phyloP scores from a whole-genome alignment of 306 rosid species.

The Amphicarpaea edgeworthii region DNA sequence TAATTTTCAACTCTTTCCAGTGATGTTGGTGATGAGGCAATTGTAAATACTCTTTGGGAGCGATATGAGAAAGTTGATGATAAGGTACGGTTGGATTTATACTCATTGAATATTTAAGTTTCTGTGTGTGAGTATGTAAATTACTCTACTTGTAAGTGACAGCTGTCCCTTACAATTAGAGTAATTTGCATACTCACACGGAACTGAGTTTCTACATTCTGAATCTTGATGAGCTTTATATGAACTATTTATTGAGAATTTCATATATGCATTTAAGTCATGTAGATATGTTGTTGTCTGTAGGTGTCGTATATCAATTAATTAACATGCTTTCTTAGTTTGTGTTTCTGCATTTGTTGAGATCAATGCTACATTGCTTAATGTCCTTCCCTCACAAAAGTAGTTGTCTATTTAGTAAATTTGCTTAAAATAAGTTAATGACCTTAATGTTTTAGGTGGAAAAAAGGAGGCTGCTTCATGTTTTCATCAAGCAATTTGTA shows the following conservation, averaged over 20 bases:
- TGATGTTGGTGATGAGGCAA: conserved; percentile 90
- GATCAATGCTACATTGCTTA: conserved; percentile 18
- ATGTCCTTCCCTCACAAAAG: conserved; percentile 28
- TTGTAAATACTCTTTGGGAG: conserved; percentile 89
- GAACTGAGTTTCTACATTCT: no score
- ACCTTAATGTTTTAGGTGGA: conserved; percentile 68
- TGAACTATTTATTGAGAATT: conserved; percentile 25
- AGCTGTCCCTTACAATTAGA: no score
- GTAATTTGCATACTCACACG: no score
- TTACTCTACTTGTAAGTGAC: no score
- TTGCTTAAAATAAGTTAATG: conserved; percentile 27
- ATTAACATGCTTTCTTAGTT: not conserved
- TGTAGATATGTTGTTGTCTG: conserved; percentile 17
- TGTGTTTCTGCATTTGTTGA: conserved; percentile 28
- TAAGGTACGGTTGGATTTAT: conserved; percentile 71
- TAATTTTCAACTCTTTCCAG: conserved; percentile 55
- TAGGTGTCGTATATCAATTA: conserved; percentile 2
- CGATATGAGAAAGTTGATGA: conserved; percentile 74
- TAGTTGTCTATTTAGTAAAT: conserved; percentile 31
- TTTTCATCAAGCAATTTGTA: conserved; percentile 91
- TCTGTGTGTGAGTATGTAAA: no score
- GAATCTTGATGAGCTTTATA: conserved; percentile 41
- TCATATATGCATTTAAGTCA: conserved; percentile 24
- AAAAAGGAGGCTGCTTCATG: conserved; percentile 80
- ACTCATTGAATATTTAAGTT: conserved; percentile 19